These are phyloP conservation scores for Arachis hypogaea DNA, from an alignment of 306 rosid genomes.

Conservation along the genomic window DNA sequence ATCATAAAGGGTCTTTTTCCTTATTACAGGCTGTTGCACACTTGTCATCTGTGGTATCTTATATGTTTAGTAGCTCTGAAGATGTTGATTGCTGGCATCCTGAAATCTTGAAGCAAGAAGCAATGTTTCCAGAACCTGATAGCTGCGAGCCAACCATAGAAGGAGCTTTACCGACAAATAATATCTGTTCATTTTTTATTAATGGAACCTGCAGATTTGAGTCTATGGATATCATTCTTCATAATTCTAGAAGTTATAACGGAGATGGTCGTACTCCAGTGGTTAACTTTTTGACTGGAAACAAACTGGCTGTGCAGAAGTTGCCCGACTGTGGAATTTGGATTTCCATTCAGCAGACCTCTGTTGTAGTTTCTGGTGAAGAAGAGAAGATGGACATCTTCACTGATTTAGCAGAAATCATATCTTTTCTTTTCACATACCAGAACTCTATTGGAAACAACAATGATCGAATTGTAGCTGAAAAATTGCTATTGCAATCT, in stretches of 20 bases:
- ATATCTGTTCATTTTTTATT: constrained; percentile 44
- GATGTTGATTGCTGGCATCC: constrained; percentile 40
- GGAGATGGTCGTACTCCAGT: constrained; percentile 39
- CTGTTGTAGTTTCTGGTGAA: constrained; percentile 55
- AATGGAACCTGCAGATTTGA: constrained; percentile 55
- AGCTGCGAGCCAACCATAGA: constrained; percentile 38
- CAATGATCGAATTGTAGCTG: constrained; percentile 48
- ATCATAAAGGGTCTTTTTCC: constrained; percentile 41
- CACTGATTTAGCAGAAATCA: constrained; percentile 55
- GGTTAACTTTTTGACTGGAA: constrained; percentile 43
- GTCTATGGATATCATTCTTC: constrained; percentile 64
- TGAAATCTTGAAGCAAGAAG: constrained; percentile 53
- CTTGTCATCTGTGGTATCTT: constrained; percentile 55
- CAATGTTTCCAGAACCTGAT: constrained; percentile 43
- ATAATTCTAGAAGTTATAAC: constrained; percentile 51
- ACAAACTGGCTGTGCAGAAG: constrained; percentile 49
- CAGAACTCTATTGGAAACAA: constrained; percentile 48
- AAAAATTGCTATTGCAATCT: constrained; percentile 52
- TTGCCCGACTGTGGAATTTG: constrained; percentile 75
- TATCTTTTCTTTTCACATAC: constrained; percentile 55
- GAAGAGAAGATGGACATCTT: constrained; percentile 61
- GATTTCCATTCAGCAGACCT: constrained; percentile 63
- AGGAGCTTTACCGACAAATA: constrained; percentile 44
- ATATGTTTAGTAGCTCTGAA: constrained; percentile 45
- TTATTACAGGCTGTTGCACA: constrained; percentile 64